Evolutionary conservation across 2,329 filamentous ascomycete genomes (phyloP).

Genomic region (Trichoderma gracile): DNA sequence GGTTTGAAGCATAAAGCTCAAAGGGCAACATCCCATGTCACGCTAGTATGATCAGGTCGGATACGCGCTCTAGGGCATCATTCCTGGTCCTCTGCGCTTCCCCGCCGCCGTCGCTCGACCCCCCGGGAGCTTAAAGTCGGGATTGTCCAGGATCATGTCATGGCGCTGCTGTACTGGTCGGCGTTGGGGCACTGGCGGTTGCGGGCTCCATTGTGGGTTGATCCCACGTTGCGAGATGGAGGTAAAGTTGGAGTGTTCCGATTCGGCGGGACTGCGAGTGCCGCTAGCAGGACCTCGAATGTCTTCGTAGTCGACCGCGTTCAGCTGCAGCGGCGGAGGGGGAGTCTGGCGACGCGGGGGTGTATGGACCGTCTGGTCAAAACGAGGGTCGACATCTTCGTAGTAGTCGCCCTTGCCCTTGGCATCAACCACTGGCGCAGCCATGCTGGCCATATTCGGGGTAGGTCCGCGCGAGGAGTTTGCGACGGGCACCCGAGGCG

Average conservation of each 20-base stretch:
- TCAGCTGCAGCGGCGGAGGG: constrained; percentile 20
- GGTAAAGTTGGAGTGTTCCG: constrained; percentile 83
- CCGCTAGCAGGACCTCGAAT: constrained; percentile 53
- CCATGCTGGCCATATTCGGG: constrained; percentile 41
- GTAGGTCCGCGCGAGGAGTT: constrained; percentile 36
- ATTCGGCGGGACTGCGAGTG: constrained; percentile 70
- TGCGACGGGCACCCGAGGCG: constrained; percentile 49
- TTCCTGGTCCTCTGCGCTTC: constrained; percentile 41
- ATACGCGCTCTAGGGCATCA: constrained; percentile 58
- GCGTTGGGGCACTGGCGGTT: constrained; percentile 46
- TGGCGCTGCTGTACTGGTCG: constrained; percentile 57
- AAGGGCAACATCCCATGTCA: not conserved
- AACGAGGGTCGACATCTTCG: constrained; percentile 90
- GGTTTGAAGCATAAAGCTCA: not conserved
- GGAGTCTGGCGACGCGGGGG: constrained; percentile 26
- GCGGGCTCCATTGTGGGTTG: constrained; percentile 81
- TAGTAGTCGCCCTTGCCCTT: constrained; percentile 64
- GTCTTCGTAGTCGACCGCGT: constrained; percentile 60
- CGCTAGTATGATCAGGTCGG: constrained; percentile 39
- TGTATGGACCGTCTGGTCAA: constrained; percentile 47
- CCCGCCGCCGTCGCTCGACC: constrained; percentile 36
- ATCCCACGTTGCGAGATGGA: constrained; percentile 85
- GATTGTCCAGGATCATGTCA: constrained; percentile 78
- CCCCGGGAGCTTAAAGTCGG: constrained; percentile 76
- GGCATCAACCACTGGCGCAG: constrained; percentile 39